A percentile compares a stretch with the other conserved stretches of the same genome.
These are phyloP conservation scores for Colletotrichum sp. DNA, from an alignment of 2,329 filamentous ascomycete genomes.

Conservation along the genomic window DNA sequence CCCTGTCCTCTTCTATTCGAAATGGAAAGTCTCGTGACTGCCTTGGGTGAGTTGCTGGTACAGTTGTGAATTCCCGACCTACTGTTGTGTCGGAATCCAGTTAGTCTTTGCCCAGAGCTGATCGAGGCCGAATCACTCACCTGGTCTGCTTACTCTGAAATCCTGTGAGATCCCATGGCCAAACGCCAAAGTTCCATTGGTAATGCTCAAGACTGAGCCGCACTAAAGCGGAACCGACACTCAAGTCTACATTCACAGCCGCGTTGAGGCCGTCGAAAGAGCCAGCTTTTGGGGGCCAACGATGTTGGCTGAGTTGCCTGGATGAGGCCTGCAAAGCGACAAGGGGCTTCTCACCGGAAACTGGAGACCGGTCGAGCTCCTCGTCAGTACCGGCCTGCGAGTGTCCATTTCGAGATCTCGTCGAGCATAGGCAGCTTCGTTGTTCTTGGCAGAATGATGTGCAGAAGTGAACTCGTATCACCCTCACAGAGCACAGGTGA, in stretches of 20 bases:
- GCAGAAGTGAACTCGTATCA: not conserved
- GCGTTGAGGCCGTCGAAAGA: not conserved
- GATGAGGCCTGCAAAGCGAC: not conserved
- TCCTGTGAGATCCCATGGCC: not conserved
- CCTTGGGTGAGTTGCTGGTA: not conserved
- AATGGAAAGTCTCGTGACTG: not conserved
- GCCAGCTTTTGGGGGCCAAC: not conserved
- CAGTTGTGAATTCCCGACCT: not conserved
- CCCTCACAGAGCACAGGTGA: not conserved
- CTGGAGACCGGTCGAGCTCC: not conserved
- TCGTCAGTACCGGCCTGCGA: not conserved
- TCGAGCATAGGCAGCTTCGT: not conserved
- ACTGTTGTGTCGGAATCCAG: not conserved
- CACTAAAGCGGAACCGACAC: not conserved
- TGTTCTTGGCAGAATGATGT: not conserved
- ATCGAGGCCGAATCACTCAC: not conserved
- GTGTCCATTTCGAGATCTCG: not conserved
- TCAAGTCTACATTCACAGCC: constrained; percentile 13
- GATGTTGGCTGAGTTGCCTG: not conserved
- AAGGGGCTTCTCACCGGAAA: not conserved
- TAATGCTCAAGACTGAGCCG: not conserved
- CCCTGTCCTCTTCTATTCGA: not conserved
- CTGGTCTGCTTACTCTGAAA: not conserved
- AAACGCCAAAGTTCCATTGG: not conserved
- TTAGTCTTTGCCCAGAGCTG: not conserved